A percentile compares a stretch with the other conserved stretches of the same genome.
Evolutionary conservation across 495 filamentous ascomycete genomes (phyloP).

Genomic region (Penicillium coffeae): DNA sequence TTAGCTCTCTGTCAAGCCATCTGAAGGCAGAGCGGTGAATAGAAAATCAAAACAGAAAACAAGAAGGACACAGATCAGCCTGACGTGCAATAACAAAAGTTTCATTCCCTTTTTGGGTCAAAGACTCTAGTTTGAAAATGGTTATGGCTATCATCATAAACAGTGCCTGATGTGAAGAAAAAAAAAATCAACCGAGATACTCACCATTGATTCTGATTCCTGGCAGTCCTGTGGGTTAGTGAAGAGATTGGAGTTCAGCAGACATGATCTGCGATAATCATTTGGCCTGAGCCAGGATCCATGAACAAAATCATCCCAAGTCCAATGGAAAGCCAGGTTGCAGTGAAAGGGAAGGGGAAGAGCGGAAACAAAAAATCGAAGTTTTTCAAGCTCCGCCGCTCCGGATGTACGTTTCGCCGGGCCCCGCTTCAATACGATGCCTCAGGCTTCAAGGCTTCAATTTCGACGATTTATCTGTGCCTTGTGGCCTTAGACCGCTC

Average conservation of each 20-base stretch:
- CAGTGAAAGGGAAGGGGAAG: background rate
- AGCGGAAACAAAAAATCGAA: constrained; percentile 1
- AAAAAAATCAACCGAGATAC: constrained; percentile 1
- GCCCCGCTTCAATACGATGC: background rate
- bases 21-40: constrained; percentile 10
- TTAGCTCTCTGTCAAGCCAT: constrained; percentile 28
- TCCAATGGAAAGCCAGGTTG: background rate
- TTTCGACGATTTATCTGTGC: too few species aligned
- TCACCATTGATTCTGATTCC: constrained; percentile 1
- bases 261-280: too few species aligned
- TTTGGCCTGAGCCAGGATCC: too few species aligned
- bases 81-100: constrained; percentile 93
- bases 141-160: constrained; percentile 74
- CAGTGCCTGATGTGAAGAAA: constrained; percentile 8
- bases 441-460: background rate
- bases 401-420: constrained; percentile 7
- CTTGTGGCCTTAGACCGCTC: too few species aligned
- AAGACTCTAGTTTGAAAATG: constrained; percentile 99
- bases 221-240: background rate
- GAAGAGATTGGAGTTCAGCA: background rate
- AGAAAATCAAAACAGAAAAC: constrained; percentile 11
- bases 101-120: constrained; percentile 86
- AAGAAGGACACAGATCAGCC: constrained; percentile 64
- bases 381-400: constrained; percentile 4
- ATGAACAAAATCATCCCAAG: background rate